Conservation (phyloP, 2,329 filamentous ascomycete genomes). For the Mycosphaerella arachidis region DNA sequence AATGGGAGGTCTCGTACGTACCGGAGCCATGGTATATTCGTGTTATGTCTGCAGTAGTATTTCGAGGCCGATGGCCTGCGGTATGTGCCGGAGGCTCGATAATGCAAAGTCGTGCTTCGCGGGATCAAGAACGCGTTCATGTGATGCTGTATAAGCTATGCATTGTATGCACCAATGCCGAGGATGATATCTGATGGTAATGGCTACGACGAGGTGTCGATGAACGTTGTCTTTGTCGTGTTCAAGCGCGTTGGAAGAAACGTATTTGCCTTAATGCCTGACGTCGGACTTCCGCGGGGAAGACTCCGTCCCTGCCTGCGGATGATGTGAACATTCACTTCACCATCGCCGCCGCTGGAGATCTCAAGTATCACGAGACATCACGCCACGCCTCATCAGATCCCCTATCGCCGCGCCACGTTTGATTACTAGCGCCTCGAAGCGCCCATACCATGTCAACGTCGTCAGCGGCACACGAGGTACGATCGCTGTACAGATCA, state of each 20-base stretch:
- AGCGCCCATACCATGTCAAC: slow-evolving; percentile 14
- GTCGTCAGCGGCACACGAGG: slow-evolving; percentile 23
- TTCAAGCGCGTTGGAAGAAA: neutral
- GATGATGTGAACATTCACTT: neutral
- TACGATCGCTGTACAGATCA: slow-evolving; percentile 64
- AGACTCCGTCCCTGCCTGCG: neutral
- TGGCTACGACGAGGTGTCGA: neutral
- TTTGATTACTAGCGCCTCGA: neutral
- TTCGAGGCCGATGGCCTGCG: neutral
- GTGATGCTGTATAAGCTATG: neutral
- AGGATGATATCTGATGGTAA: neutral
- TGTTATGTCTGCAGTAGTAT: neutral
- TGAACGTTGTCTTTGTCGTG: neutral
- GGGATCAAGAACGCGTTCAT: neutral
- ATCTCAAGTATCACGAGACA: slow-evolving; percentile 1
- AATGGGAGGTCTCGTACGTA: slow-evolving; percentile 5
- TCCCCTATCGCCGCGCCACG: neutral
- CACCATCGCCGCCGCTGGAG: neutral
- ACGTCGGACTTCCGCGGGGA: slow-evolving; percentile 9
- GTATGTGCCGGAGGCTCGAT: neutral
- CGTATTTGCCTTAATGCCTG: neutral
- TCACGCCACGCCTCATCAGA: slow-evolving; percentile 5
- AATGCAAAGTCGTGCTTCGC: neutral
- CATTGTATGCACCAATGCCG: neutral
- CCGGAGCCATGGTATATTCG: slow-evolving; percentile 8